Conservation (phyloP, 2,329 filamentous ascomycete genomes). For the Fusarium succisae region DNA sequence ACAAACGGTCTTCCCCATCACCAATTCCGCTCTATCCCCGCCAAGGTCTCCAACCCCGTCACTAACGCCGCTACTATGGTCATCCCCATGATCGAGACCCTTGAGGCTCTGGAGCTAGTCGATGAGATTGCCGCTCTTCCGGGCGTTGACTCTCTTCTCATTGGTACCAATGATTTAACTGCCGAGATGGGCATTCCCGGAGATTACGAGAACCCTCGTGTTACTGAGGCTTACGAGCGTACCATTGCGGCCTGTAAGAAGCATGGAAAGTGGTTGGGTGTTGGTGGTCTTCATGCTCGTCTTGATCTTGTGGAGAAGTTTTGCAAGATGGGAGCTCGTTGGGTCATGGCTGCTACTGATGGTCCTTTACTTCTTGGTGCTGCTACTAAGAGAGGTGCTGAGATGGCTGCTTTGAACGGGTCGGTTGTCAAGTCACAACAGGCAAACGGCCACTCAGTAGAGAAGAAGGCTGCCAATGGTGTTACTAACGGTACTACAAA, state of each 20-base stretch:
- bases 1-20: slow-evolving; percentile 36
- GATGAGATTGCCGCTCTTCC: slow-evolving; percentile 48
- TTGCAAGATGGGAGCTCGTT: slow-evolving; percentile 43
- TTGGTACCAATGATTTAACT: slow-evolving; percentile 56
- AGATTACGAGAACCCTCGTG: slow-evolving; percentile 35
- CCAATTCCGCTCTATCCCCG: slow-evolving; percentile 34
- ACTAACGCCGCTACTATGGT: slow-evolving; percentile 38
- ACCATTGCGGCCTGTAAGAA: slow-evolving; percentile 50
- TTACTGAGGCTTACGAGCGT: slow-evolving; percentile 43
- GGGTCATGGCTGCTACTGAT: slow-evolving; percentile 45
- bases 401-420: slow-evolving; percentile 39
- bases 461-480: not conserved
- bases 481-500: not conserved
- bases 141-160: slow-evolving; percentile 54
- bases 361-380: slow-evolving; percentile 40
- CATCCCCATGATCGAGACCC: slow-evolving; percentile 44
- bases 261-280: slow-evolving; percentile 51
- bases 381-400: slow-evolving; percentile 37
- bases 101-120: slow-evolving; percentile 40
- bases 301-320: slow-evolving; percentile 54
- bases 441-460: not conserved
- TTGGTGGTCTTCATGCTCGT: slow-evolving; percentile 52
- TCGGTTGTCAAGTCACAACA: slow-evolving; percentile 11
- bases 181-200: slow-evolving; percentile 52
- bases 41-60: slow-evolving; percentile 35